Conservation (phyloP, 1,284 basidiomycete genomes). For the Fomitopsis schrenkii region DNA sequence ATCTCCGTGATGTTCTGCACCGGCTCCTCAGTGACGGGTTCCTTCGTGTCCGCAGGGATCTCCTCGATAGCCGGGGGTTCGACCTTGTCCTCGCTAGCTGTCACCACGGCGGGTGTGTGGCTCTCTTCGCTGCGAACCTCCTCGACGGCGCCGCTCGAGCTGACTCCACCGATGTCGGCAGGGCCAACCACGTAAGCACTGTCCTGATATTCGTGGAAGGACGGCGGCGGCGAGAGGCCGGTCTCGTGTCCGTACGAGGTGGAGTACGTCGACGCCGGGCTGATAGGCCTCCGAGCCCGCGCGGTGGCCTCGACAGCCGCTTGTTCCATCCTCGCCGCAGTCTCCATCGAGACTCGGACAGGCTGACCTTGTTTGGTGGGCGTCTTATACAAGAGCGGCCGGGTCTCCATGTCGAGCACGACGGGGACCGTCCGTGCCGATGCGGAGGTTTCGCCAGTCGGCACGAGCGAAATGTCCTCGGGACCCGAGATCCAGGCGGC, state of each 20-base stretch:
- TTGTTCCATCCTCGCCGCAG: not conserved
- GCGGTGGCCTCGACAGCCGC: not conserved
- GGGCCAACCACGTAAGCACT: not conserved
- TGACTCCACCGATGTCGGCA: not conserved
- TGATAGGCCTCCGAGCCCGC: not conserved
- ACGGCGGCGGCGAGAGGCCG: not conserved
- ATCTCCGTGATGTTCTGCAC: not conserved
- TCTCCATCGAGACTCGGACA: not conserved
- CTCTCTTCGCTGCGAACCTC: not conserved
- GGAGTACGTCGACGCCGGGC: not conserved
- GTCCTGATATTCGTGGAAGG: conserved; percentile 3
- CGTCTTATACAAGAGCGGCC: not conserved
- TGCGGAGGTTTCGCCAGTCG: not conserved
- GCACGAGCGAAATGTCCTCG: conserved; percentile 4
- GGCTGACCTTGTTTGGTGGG: not conserved
- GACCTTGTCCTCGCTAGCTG: not conserved
- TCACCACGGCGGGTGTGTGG: not conserved
- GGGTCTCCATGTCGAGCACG: not conserved
- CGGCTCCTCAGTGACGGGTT: not conserved
- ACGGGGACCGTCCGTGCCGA: not conserved
- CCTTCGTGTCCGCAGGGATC: not conserved
- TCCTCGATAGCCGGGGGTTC: not conserved
- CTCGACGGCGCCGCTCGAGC: not conserved
- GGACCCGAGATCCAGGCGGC: conserved; percentile 12
- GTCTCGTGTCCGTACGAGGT: conserved; percentile 3